A percentile compares a stretch with the other conserved stretches of the same genome.
Evolutionary conservation across 208 protist species (phyloP).

Genomic region (Acanthamoeba royreba): DNA sequence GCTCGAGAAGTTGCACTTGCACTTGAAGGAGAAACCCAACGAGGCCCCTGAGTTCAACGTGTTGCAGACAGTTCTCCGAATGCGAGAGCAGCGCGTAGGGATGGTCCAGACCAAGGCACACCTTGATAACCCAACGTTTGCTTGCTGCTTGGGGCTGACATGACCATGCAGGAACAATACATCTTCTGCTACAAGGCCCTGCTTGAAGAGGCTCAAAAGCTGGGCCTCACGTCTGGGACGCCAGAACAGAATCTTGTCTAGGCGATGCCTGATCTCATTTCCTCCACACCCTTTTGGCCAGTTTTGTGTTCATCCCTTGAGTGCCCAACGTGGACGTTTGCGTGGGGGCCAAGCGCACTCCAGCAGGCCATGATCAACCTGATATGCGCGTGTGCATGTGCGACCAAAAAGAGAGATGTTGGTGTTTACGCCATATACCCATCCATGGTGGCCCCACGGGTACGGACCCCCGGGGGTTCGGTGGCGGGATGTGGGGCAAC

Average conservation of each 20-base stretch:
- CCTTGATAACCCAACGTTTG: too few relatives aligned
- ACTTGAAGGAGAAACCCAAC: slow-evolving; percentile 5
- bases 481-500: too few relatives aligned
- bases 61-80: slow-evolving; percentile 53
- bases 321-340: too few relatives aligned
- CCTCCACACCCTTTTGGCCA: neutral
- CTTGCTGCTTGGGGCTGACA: too few relatives aligned
- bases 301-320: too few relatives aligned
- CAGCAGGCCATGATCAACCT: too few relatives aligned
- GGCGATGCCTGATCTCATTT: neutral
- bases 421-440: too few relatives aligned
- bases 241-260: neutral
- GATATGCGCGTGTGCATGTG: too few relatives aligned
- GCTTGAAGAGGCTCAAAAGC: slow-evolving; percentile 56
- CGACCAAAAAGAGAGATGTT: too few relatives aligned
- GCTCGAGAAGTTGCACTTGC: slow-evolving; percentile 52
- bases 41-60: slow-evolving; percentile 59
- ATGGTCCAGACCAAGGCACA: slow-evolving; percentile 70
- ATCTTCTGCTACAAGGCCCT: slow-evolving; percentile 65
- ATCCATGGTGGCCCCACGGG: too few relatives aligned
- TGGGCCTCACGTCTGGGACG: neutral
- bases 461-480: too few relatives aligned
- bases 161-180: slow-evolving; percentile 63
- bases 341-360: too few relatives aligned
- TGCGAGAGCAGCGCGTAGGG: slow-evolving; percentile 70